These are phyloP conservation scores for Arctostaphylos glauca DNA, from an alignment of 148 eudicot species.

Conservation along the genomic window DNA sequence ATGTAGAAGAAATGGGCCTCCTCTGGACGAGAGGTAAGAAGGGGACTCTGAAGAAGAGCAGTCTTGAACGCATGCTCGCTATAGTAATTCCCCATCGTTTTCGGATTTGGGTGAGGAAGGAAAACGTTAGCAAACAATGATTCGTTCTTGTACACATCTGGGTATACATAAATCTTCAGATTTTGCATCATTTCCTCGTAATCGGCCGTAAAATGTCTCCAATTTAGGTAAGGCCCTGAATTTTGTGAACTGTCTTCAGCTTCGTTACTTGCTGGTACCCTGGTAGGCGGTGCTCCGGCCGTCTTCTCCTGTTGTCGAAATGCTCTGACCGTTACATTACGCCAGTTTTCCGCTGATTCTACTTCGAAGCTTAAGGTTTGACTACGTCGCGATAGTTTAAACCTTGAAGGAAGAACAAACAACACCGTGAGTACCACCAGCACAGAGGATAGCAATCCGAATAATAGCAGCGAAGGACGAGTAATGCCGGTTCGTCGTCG, in stretches of 20 bases:
- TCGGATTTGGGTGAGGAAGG: slow-evolving; percentile 26
- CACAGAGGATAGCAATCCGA: not conserved
- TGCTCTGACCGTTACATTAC: not conserved
- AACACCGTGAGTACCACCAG: not conserved
- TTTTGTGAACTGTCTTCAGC: not conserved
- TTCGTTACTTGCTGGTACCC: not conserved
- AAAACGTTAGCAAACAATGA: slow-evolving; percentile 28
- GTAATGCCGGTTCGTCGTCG: not conserved
- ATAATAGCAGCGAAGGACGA: not conserved
- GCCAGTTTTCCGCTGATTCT: not conserved
- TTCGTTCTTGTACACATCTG: slow-evolving; percentile 9
- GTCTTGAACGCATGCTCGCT: slow-evolving; percentile 44
- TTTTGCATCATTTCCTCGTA: slow-evolving; percentile 33
- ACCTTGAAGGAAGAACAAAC: not conserved
- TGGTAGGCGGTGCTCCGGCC: not conserved
- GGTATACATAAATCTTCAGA: slow-evolving; percentile 38
- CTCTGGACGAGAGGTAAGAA: slow-evolving; percentile 28
- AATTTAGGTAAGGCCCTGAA: slow-evolving; percentile 29
- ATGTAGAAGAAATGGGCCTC: slow-evolving; percentile 41
- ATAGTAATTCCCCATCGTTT: slow-evolving; percentile 32
- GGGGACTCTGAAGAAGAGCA: slow-evolving; percentile 27
- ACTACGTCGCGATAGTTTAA: not conserved
- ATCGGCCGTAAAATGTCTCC: slow-evolving; percentile 30
- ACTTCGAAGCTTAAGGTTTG: not conserved
- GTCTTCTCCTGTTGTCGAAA: not conserved